These are phyloP conservation scores for Pyrenophora graminea DNA, from an alignment of 2,329 filamentous ascomycete species.

Conservation along the genomic window DNA sequence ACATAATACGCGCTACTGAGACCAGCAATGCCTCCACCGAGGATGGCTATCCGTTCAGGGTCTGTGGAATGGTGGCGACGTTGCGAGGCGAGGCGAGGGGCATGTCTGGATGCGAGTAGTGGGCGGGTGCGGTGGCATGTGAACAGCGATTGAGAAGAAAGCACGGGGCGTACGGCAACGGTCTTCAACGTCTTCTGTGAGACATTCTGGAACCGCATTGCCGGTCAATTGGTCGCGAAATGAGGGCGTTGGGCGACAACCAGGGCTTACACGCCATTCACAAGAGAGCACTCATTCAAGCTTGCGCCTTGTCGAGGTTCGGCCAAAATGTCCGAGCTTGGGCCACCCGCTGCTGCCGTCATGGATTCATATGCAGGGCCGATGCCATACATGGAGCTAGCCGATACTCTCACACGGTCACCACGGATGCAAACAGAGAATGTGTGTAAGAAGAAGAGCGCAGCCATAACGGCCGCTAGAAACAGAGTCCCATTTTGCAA, in stretches of 20 bases:
- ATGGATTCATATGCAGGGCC: constrained; percentile 16
- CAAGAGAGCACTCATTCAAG: background rate
- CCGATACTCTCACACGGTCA: no score
- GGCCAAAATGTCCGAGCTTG: constrained; percentile 15
- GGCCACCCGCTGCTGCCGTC: constrained; percentile 12
- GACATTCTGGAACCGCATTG: constrained; percentile 47
- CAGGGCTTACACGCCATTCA: constrained; percentile 5
- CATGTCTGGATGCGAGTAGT: constrained; percentile 21
- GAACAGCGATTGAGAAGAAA: constrained; percentile 22
- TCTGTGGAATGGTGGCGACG: constrained; percentile 26
- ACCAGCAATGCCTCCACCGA: constrained; percentile 59
- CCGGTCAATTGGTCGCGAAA: constrained; percentile 27
- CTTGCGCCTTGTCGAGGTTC: background rate
- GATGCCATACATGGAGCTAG: no score
- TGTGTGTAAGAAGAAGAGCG: constrained; percentile 8
- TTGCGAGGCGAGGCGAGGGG: constrained; percentile 15
- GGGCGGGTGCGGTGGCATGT: constrained; percentile 4
- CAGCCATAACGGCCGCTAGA: constrained; percentile 9
- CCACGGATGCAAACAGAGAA: background rate
- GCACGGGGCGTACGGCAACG: constrained; percentile 23
- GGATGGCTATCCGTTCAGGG: constrained; percentile 52
- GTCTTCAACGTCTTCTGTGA: constrained; percentile 39
- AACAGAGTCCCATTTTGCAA: constrained; percentile 11
- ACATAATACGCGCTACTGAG: constrained; percentile 69
- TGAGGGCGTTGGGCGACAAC: constrained; percentile 4